Evolutionary conservation across 345 rosid species (phyloP), one percentile per base, ranked within the genome.

Genomic region (Hevea brasiliensis): DNA sequence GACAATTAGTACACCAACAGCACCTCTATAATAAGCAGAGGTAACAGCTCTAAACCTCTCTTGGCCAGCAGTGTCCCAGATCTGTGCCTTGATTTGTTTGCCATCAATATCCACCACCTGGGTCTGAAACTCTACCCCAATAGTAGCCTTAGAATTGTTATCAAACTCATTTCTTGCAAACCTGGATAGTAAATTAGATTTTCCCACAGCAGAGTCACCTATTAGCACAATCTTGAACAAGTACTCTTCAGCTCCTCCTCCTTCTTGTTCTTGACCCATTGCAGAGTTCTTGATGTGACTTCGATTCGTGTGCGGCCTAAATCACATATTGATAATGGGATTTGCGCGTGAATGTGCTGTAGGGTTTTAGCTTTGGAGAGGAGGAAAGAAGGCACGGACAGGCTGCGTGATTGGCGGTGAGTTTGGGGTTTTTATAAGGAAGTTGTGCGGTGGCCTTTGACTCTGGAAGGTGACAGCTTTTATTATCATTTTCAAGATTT

Each of bases 51-150:
- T 80, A 73, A 92, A 94, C 77, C 98, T 86, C 79, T 94, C 98
- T 81, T 94, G 98, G 26, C 98, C 98, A 47, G 98, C 98, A 50
- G 98, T 92, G 65, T 94, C 97, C 97, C 98, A 92, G 90, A 94
- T 90, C 97, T 92, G 97, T 45, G 97, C 94, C 80, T 94, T 90
- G 35, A 94, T 87, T 73, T 94, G 90, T 82, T 87, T 92, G 62
- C 98, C 96, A 42, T 90, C 96, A 78, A 94, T 90, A 27, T 94
- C 97, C 45, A 92, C 85, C 61, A 76, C 74, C 76, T 90, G 96
- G 4, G 97, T 94, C 78, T 94, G 98, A 80, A 94, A 94, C 70
- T 92, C 97, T 0, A 90, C 98, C 53, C 98, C 97, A 56, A 94
- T 94, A 21, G 98, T 92, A 24, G 98, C 96, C 81, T 94, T 94